phyloP scores from a whole-genome alignment of 768 basidiomycete genomes.

The Tubosaeta sp. region DNA sequence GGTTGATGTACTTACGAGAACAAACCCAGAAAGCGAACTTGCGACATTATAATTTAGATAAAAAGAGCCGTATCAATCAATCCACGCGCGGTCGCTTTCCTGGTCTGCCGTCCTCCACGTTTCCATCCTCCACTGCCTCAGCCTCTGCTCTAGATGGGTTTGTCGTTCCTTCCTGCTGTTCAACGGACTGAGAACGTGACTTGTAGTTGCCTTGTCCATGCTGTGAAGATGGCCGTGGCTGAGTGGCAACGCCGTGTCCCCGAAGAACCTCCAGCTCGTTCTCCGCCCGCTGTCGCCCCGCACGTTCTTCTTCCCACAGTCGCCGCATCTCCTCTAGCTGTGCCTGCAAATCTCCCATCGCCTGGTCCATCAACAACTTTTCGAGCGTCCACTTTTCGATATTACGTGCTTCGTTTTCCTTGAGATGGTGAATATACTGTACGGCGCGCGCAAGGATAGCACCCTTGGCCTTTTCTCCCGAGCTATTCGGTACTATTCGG shows the following conservation, averaged over 20 bases:
- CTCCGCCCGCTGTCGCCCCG: conserved; percentile 54
- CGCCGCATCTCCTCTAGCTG: conserved; percentile 79
- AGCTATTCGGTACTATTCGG: conserved; percentile 81
- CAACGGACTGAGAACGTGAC: conserved; percentile 25
- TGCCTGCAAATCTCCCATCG: conserved; percentile 80
- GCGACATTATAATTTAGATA: conserved; percentile 17
- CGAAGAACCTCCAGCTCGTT: conserved; percentile 58
- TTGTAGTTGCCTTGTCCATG: conserved; percentile 8
- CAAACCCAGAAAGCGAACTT: conserved; percentile 6
- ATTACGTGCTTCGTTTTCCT: conserved; percentile 86
- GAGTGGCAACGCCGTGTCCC: conserved; percentile 7
- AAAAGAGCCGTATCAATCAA: conserved; percentile 9
- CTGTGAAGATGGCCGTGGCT: conserved; percentile 15
- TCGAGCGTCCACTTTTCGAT: conserved; percentile 94
- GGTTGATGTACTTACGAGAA: background rate
- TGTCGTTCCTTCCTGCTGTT: conserved; percentile 18
- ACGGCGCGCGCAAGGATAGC: conserved; percentile 85
- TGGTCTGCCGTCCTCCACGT: conserved; percentile 24
- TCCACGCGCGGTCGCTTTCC: conserved; percentile 32
- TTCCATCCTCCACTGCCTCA: conserved; percentile 16
- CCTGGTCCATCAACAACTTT: conserved; percentile 88
- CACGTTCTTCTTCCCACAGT: conserved; percentile 80
- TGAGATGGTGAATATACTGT: conserved; percentile 87
- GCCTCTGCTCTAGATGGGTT: conserved; percentile 11
- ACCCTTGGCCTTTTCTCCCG: conserved; percentile 86